Percentiles rank a stretch among this genome's conserved stretches.
phyloP scores from a whole-genome alignment of 192 early-diverging fungal species.

The Phlyctochytrium arcticum region DNA sequence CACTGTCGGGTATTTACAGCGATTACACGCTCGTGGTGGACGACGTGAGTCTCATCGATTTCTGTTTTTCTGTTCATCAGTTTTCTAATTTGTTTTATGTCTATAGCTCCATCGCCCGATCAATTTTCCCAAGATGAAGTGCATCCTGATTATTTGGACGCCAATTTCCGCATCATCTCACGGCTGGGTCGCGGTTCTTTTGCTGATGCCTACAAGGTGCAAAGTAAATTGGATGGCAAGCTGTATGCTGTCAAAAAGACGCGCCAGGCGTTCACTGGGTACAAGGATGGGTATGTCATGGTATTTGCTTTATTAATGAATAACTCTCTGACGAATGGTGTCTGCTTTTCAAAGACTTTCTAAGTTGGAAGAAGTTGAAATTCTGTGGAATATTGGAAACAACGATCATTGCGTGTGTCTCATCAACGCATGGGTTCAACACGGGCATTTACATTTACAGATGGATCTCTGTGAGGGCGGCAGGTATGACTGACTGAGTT shows the following conservation, averaged over 20 bases:
- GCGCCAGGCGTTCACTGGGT: constrained; percentile 61
- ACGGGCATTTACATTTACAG: constrained; percentile 81
- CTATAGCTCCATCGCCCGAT: constrained; percentile 15
- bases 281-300: constrained; percentile 55
- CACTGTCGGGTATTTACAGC: constrained; percentile 15
- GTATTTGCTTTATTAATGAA: not conserved
- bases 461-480: constrained; percentile 83
- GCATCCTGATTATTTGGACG: constrained; percentile 63
- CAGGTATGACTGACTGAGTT: constrained; percentile 44
- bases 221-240: constrained; percentile 53
- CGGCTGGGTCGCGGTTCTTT: constrained; percentile 78
- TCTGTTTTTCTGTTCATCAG: not conserved
- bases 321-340: not conserved
- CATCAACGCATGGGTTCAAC: constrained; percentile 86
- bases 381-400: constrained; percentile 64
- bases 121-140: not conserved
- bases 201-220: constrained; percentile 75
- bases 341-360: constrained; percentile 35
- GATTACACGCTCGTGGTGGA: constrained; percentile 6
- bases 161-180: constrained; percentile 62
- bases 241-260: constrained; percentile 83
- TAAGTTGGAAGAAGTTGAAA: constrained; percentile 77
- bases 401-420: constrained; percentile 66
- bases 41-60: constrained; percentile 1
- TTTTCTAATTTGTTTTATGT: not conserved